These are phyloP conservation scores for Thamnidium elegans DNA, from an alignment of 192 early-diverging fungal genomes.

Conservation along the genomic window DNA sequence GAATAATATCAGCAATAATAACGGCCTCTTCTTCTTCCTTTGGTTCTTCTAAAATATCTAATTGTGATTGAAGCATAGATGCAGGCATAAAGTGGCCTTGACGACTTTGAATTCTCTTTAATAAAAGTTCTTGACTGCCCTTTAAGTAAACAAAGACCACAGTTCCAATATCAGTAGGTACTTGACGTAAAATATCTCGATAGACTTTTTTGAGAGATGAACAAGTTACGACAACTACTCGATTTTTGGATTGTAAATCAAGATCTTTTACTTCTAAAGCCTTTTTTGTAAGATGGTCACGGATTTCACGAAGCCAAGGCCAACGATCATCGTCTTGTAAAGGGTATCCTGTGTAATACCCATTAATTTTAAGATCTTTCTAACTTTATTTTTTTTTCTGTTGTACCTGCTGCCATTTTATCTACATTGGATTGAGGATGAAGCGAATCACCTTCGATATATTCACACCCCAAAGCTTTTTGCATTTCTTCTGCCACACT, in stretches of 20 bases:
- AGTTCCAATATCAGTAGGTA: slow-evolving; percentile 19
- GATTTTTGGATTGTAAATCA: not conserved
- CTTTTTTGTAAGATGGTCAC: slow-evolving; percentile 35
- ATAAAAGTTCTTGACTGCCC: slow-evolving; percentile 46
- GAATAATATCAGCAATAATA: slow-evolving; percentile 31
- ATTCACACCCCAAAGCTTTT: slow-evolving; percentile 41
- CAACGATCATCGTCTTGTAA: slow-evolving; percentile 64
- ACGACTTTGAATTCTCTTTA: slow-evolving; percentile 44
- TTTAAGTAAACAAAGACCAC: slow-evolving; percentile 59
- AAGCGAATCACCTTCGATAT: slow-evolving; percentile 65
- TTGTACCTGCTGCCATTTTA: slow-evolving; percentile 60
- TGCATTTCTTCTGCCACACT: slow-evolving; percentile 47
- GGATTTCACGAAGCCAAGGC: slow-evolving; percentile 59
- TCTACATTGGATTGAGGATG: slow-evolving; percentile 56
- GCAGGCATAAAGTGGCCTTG: slow-evolving; percentile 55
- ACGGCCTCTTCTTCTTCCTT: slow-evolving; percentile 21
- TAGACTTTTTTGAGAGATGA: slow-evolving; percentile 62
- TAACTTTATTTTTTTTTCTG: not conserved
- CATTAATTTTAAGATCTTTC: not conserved
- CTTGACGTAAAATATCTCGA: slow-evolving; percentile 56
- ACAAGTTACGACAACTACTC: slow-evolving; percentile 59
- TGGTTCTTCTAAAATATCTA: slow-evolving; percentile 59
- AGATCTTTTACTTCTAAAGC: slow-evolving; percentile 26
- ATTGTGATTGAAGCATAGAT: slow-evolving; percentile 57
- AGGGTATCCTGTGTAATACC: slow-evolving; percentile 30